A percentile compares a stretch with the other conserved stretches of the same genome.
phyloP scores from a whole-genome alignment of 306 rosid genomes.

The Urtica urens region DNA sequence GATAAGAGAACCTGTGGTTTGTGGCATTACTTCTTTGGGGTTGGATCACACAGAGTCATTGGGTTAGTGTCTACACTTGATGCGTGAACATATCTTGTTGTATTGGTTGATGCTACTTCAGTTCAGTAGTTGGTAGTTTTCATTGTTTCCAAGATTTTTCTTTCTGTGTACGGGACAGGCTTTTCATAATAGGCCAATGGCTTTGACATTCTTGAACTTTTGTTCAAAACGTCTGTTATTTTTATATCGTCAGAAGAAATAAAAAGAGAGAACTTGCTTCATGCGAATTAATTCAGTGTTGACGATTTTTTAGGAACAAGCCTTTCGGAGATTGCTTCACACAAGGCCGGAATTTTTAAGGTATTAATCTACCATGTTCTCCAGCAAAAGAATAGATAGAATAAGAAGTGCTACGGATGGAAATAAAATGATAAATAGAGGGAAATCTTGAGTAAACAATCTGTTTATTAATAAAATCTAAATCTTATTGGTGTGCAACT shows the following conservation, averaged over 20 bases:
- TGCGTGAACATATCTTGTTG: conserved; percentile 5
- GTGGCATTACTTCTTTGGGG: conserved; percentile 75
- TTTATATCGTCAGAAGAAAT: neutral
- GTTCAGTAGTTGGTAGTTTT: neutral
- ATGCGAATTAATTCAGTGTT: neutral
- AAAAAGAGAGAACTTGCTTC: neutral
- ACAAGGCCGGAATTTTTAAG: conserved; percentile 78
- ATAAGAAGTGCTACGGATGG: no score
- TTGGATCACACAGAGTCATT: conserved; percentile 59
- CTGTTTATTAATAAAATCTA: no score
- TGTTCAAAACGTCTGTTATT: neutral
- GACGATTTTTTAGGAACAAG: conserved; percentile 40
- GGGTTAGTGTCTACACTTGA: conserved; percentile 30
- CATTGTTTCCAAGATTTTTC: no score
- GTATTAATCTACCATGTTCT: conserved; percentile 32
- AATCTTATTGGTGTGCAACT: no score
- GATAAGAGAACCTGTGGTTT: conserved; percentile 56
- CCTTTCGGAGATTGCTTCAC: conserved; percentile 50
- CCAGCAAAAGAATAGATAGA: no score
- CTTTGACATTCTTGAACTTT: conserved; percentile 5
- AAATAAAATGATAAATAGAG: no score
- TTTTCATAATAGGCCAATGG: no score
- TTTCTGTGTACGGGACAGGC: neutral
- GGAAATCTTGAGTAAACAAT: no score
- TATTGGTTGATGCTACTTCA: conserved; percentile 9